Base-by-base conservation (phyloP, 2,329 filamentous ascomycete species). In the Clonostachys rhizophaga region DNA sequence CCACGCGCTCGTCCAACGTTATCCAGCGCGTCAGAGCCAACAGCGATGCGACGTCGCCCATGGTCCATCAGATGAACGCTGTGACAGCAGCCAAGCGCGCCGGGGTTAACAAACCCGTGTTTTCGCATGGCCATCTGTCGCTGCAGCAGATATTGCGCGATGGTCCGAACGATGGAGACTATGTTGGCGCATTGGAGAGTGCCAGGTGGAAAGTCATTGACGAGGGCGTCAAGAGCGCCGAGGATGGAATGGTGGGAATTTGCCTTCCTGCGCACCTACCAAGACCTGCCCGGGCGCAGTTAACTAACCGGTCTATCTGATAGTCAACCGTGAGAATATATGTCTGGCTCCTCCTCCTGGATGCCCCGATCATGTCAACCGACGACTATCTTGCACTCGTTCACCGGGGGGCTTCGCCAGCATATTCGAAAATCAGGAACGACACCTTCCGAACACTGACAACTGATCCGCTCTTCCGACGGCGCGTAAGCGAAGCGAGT, bases 401-500 rank as follows among this genome's bases (percentile, higher is more conserved):
- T 54, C 91, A 95, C 61, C 89, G 94, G 53, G 92, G 94, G 52
- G 88, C 92, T 20, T 97, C 92, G 4, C 91, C 92, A 1, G 91
- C 91, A 42, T 96, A 99, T 70, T 84, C 89, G 59, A 99, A 99
- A 71, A 99, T 99, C 62, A 89, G 91, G 64, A 96, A 99, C 68
- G 94, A 99, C 66, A 96, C 94, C 39, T 97, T 97, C 66, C 89
- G 94, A 57, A 99, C 94, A 1, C 76, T 99, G 47, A 94, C 94
- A 34, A 96, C 92, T 45, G 94, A 99, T 60, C 91, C 92, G n/a
- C 81, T 99, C 35, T 99, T 97, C 74, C 89, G 94, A 51, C 84
- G 94, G 34, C 87, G 92, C 49, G 94, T 99, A 50, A 96, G 90
- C 49, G 94, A 99, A 67, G 95, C 95, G 51, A 95, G 89, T 65